phyloP scores from a whole-genome alignment of 148 eudicot genomes.

The Silene uniflora region DNA sequence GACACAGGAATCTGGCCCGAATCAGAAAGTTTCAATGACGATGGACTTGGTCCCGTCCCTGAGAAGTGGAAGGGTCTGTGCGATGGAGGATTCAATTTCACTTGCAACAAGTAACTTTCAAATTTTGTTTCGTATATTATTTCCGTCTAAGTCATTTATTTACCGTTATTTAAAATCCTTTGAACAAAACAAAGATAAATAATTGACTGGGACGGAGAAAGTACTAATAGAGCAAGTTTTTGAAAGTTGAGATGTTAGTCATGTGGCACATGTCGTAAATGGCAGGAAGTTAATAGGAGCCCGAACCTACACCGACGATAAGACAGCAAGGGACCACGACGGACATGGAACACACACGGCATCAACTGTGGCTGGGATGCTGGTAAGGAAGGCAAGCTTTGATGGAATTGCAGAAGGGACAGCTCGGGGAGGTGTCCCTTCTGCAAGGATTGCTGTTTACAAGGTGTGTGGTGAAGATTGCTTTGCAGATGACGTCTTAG shows the following conservation, averaged over 20 bases:
- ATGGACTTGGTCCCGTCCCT: not conserved
- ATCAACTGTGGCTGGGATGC: not conserved
- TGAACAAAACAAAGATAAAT: too few species aligned
- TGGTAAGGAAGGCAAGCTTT: conserved; percentile 1
- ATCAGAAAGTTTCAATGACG: conserved; percentile 4
- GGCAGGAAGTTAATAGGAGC: conserved; percentile 3
- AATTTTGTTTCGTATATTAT: not conserved
- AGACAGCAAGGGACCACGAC: not conserved
- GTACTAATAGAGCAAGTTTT: too few species aligned
- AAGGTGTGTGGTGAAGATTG: not conserved
- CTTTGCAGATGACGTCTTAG: too few species aligned
- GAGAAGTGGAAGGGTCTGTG: conserved; percentile 9
- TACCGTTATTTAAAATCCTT: too few species aligned
- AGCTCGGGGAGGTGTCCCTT: conserved; percentile 6
- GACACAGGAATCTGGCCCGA: conserved; percentile 7
- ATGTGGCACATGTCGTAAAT: not conserved
- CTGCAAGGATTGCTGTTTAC: not conserved
- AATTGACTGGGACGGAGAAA: too few species aligned
- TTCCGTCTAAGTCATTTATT: too few species aligned
- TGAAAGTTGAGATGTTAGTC: not conserved
- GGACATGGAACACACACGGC: conserved; percentile 11
- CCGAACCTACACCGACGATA: not conserved
- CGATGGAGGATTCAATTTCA: not conserved
- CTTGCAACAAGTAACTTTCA: conserved; percentile 2
- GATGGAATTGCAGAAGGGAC: conserved; percentile 5